phyloP scores from a whole-genome alignment of 2,329 filamentous ascomycete species.

The Xylariaceae sp. region DNA sequence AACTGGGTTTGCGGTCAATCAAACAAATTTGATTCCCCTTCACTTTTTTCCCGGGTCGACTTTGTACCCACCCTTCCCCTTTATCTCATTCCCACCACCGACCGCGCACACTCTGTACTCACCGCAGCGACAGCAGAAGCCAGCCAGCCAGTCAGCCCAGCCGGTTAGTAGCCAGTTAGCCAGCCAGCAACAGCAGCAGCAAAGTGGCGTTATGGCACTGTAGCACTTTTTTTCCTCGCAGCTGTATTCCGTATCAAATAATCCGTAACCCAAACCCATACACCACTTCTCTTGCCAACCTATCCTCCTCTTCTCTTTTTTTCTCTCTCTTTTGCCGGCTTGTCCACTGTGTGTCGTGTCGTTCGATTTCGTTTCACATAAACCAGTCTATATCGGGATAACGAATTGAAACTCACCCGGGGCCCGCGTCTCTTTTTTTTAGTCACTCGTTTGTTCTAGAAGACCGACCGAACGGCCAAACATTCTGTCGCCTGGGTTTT shows the following conservation, averaged over 20 bases:
- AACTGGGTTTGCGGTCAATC: conserved; percentile 9
- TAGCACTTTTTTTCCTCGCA: not conserved
- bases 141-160: no score
- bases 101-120: not conserved
- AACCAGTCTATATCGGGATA: not conserved
- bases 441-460: not conserved
- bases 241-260: not conserved
- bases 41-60: not conserved
- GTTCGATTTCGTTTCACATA: conserved; percentile 15
- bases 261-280: not conserved
- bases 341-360: conserved; percentile 18
- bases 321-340: conserved; percentile 13
- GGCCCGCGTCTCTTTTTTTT: not conserved
- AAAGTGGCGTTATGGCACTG: conserved; percentile 8
- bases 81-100: not conserved
- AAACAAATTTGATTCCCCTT: conserved; percentile 14
- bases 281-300: not conserved
- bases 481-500: not conserved
- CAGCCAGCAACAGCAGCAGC: no score
- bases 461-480: not conserved
- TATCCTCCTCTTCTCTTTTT: conserved; percentile 7
- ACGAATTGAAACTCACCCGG: not conserved
- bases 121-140: not conserved
- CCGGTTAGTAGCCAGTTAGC: no score
- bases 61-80: conserved; percentile 7